Evolutionary conservation across 345 rosid species (phyloP).

Genomic region (Garcia nutans): DNA sequence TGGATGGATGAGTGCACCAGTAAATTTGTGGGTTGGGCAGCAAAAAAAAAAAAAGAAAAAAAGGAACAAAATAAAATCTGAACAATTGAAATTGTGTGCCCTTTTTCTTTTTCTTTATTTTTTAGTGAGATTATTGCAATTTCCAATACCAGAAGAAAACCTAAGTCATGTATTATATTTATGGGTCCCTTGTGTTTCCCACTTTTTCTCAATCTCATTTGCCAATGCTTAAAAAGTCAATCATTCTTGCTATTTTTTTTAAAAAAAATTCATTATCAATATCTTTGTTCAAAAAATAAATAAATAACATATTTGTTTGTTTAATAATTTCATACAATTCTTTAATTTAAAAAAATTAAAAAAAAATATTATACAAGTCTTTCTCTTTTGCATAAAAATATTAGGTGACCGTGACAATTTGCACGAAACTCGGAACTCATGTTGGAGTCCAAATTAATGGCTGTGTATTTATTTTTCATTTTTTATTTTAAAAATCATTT

Average conservation of each 20-base stretch:
- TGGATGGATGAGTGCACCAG: too few species aligned
- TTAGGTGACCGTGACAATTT: too few species aligned
- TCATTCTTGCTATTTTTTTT: slow-evolving; percentile 10
- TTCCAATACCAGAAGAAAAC: not conserved
- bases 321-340: too few species aligned
- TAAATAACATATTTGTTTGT: too few species aligned
- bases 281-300: not conserved
- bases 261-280: slow-evolving; percentile 5
- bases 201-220: not conserved
- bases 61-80: slow-evolving; percentile 4
- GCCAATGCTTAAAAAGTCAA: not conserved
- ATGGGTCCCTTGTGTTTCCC: slow-evolving; percentile 8
- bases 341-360: too few species aligned
- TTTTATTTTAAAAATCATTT: too few species aligned
- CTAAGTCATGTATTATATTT: not conserved
- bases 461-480: too few species aligned
- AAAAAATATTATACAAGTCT: too few species aligned
- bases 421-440: too few species aligned
- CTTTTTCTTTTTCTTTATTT: too few species aligned
- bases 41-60: not conserved
- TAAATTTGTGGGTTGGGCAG: not conserved
- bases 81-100: slow-evolving; percentile 9
- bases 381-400: too few species aligned
- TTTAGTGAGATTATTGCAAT: not conserved
- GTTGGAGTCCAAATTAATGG: too few species aligned